Conservation (phyloP, 179 eudicot genomes). For the Heliamphora pulchella region DNA sequence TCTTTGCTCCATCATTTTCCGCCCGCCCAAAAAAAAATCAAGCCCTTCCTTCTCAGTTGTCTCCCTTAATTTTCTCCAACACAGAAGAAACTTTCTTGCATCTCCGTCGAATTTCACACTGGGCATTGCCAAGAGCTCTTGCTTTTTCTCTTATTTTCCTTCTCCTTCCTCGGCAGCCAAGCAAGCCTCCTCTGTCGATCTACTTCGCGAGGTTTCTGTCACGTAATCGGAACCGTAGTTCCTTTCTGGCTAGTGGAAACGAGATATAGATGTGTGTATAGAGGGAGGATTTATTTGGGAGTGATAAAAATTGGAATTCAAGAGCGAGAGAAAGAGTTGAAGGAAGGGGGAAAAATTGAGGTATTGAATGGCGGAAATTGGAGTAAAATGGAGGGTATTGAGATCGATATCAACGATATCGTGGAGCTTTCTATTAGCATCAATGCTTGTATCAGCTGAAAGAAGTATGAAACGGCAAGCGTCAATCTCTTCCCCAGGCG, state of each 20-base stretch:
- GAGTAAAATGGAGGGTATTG: conserved; percentile 36
- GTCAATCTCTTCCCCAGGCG: conserved; percentile 4
- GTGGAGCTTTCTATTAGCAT: conserved; percentile 40
- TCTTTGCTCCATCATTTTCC: no score
- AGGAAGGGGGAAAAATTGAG: background rate
- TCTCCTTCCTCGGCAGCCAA: conserved; percentile 7
- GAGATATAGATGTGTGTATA: background rate
- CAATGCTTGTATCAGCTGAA: conserved; percentile 55
- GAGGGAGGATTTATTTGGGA: background rate
- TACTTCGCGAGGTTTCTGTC: background rate
- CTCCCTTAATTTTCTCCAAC: no score
- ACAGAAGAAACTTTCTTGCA: no score
- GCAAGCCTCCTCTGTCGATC: background rate
- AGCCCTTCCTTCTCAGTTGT: no score
- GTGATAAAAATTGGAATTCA: background rate
- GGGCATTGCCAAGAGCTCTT: no score
- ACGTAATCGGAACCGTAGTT: background rate
- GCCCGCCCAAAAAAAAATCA: no score
- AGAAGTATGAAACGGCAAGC: conserved; percentile 31
- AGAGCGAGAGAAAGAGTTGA: background rate
- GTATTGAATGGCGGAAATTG: conserved; percentile 24
- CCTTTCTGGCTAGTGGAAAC: background rate
- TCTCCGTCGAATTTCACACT: no score
- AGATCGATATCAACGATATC: conserved; percentile 29
- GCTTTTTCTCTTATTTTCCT: background rate